Base-by-base conservation (phyloP, 352 stramenopile species). In the Aphanomyces invadans region DNA sequence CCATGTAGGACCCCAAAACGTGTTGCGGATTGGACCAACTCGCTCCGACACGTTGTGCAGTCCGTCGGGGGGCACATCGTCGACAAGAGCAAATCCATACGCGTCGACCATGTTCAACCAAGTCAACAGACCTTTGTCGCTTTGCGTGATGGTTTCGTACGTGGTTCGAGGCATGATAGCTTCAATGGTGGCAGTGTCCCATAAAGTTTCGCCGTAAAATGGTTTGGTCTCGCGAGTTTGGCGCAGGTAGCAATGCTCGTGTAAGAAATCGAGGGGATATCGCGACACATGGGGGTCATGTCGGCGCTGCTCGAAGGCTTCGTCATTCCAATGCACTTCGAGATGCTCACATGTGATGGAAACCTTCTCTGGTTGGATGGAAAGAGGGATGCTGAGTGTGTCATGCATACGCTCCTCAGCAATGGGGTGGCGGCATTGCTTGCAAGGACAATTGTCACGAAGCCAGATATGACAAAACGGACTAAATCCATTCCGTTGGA, bases 1-100 rank as follows among this genome's bases (percentile, higher is more conserved):
- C 77, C 92, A 96, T 12, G 83, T 80, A 69, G 91, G 76, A 19
- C 86, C 87, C 70, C 92, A 96, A 21, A 96, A 76, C 29, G 74
- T 73, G 64, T 83, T 87, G 70, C 89, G 81, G n/a, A 88, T 83
- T 29, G 90, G 68, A 10, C 63, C 69, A 46, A 76, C 70, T 17
- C 71, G 64, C 51, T 74, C 64, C 33, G 72, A 59, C 25, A 76
- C 62, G 36, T 55, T 38, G 44, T 66, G 56, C 15, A 49, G n/a
- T 5, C 25, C 52, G 39, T 70, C 52, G 33, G 25, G n/a, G 9
- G 73, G 73, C 39, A 78, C 69, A 23, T 52, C 61, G 3, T 62
- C 65, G 9, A 78, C 19, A 19, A 78, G 61, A 39, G 63, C 65
- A 57, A 78, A 78, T 0, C 73, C 71, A 53, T 73, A 76, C 23